phyloP scores from a whole-genome alignment of 495 filamentous ascomycete genomes.

The Trichocladium antarcticum region DNA sequence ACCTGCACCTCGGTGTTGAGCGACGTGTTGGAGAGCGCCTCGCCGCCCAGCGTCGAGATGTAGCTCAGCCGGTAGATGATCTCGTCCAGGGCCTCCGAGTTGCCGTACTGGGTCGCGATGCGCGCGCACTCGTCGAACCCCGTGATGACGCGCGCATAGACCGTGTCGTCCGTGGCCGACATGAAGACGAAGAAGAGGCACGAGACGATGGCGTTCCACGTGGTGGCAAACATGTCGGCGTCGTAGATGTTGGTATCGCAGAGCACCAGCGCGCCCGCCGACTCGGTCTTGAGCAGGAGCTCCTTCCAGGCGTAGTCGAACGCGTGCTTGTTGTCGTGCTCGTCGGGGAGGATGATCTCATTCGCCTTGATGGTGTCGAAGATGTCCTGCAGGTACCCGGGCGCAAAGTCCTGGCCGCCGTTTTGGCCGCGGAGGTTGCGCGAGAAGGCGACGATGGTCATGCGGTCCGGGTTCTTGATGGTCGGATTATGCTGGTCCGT shows the following conservation, averaged over 20 bases:
- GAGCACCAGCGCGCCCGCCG: constrained; percentile 57
- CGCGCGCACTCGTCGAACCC: constrained; percentile 94
- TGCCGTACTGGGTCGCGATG: constrained; percentile 75
- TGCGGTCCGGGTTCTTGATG: constrained; percentile 66
- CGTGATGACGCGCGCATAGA: constrained; percentile 83
- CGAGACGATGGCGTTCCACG: constrained; percentile 89
- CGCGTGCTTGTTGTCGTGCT: constrained; percentile 90
- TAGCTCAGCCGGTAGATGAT: constrained; percentile 80
- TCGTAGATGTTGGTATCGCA: constrained; percentile 93
- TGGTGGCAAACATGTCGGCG: constrained; percentile 92
- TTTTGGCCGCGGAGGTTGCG: constrained; percentile 86
- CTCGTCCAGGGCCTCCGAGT: constrained; percentile 81
- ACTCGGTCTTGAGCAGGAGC: constrained; percentile 73
- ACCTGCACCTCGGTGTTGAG: constrained; percentile 96
- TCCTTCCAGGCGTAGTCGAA: constrained; percentile 98
- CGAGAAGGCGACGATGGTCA: constrained; percentile 70
- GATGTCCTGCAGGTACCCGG: constrained; percentile 76
- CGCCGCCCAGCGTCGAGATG: constrained; percentile 76
- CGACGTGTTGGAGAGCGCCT: constrained; percentile 62
- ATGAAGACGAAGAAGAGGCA: constrained; percentile 97
- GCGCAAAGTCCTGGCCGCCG: constrained; percentile 68
- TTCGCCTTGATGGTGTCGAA: constrained; percentile 83
- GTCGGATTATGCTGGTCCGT: constrained; percentile 94
- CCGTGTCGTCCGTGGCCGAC: constrained; percentile 95
- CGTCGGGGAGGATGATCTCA: constrained; percentile 94